phyloP scores from a whole-genome alignment of 192 early-diverging fungal species.

The Polychytrium aggregatum region DNA sequence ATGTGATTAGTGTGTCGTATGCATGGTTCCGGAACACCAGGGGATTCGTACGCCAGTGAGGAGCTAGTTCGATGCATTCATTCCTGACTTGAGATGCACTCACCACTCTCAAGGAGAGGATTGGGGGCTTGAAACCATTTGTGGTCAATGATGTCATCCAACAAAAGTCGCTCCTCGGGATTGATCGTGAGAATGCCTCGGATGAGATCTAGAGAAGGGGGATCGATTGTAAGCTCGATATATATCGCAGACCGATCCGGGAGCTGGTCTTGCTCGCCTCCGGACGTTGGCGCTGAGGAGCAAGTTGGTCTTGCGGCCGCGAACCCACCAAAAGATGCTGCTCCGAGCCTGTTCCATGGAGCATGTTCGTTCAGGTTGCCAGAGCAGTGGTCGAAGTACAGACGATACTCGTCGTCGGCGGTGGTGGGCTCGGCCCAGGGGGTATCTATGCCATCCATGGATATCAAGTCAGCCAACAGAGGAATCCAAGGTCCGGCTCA shows the following conservation, averaged over 20 bases:
- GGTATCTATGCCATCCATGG: conserved; percentile 29
- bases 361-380: conserved; percentile 21
- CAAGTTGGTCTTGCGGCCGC: too few species aligned
- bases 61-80: too few species aligned
- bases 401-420: conserved; percentile 45
- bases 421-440: conserved; percentile 56
- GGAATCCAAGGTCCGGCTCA: neutral
- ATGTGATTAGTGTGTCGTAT: too few species aligned
- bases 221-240: neutral
- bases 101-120: too few species aligned
- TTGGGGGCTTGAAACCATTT: too few species aligned
- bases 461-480: neutral
- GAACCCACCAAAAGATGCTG: conserved; percentile 26
- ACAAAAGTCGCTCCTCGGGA: too few species aligned
- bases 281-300: neutral
- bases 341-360: conserved; percentile 42
- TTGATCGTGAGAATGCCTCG: conserved; percentile 27
- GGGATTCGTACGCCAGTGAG: too few species aligned
- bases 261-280: neutral
- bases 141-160: too few species aligned
- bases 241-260: neutral
- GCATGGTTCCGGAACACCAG: too few species aligned
- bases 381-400: conserved; percentile 23
- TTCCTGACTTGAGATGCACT: too few species aligned
- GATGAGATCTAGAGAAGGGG: neutral